A percentile compares a stretch with the other conserved stretches of the same genome.
phyloP scores from a whole-genome alignment of 1,284 basidiomycete genomes.

The Cryptococcus sp. region DNA sequence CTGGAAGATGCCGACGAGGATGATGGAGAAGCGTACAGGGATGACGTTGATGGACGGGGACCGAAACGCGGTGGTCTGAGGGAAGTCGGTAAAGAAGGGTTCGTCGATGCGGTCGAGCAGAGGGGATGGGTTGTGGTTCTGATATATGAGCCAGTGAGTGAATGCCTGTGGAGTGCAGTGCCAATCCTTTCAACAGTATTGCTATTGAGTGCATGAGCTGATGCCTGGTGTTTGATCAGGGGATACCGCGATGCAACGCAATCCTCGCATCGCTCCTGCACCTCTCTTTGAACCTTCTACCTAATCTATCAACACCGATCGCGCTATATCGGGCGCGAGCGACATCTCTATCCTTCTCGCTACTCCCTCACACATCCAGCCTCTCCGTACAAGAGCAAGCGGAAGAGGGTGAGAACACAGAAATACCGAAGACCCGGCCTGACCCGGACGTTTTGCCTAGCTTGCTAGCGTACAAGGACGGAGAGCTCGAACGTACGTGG shows the following conservation, averaged over 20 bases:
- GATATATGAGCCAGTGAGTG: constrained; percentile 50
- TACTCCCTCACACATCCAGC: constrained; percentile 24
- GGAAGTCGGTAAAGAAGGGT: constrained; percentile 43
- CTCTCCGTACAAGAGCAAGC: background rate
- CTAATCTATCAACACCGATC: constrained; percentile 11
- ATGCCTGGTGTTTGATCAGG: constrained; percentile 21
- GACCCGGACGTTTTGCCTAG: constrained; percentile 52
- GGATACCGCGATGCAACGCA: constrained; percentile 39
- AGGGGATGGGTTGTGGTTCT: constrained; percentile 44
- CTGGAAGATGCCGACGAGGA: constrained; percentile 13
- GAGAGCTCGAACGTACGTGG: constrained; percentile 47
- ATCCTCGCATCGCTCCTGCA: constrained; percentile 35
- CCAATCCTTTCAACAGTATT: too few relatives aligned
- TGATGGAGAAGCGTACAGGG: constrained; percentile 2
- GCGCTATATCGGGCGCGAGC: constrained; percentile 43
- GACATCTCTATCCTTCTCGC: constrained; percentile 42
- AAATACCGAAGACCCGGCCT: constrained; percentile 22
- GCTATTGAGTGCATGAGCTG: background rate
- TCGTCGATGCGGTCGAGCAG: constrained; percentile 43
- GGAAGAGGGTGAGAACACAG: constrained; percentile 15
- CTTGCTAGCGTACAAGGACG: constrained; percentile 47
- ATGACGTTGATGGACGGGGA: constrained; percentile 7
- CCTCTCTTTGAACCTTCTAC: constrained; percentile 30
- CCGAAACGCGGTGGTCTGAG: constrained; percentile 30
- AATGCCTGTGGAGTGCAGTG: background rate